Conservation (phyloP, 2,329 filamentous ascomycete species). For the Eurotiales sp. region DNA sequence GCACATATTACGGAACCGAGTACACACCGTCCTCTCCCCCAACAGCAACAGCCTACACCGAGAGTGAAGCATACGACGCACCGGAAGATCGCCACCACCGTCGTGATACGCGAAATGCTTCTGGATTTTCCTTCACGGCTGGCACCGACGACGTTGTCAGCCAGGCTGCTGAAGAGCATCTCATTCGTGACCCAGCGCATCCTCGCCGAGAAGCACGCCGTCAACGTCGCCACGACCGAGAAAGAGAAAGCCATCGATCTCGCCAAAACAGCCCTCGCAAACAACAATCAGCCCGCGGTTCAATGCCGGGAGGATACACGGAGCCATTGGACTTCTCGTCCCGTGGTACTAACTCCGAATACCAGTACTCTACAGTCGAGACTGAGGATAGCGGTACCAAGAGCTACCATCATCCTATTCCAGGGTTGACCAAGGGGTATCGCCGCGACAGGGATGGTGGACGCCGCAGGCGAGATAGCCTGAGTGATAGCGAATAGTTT, state of each 20-base stretch:
- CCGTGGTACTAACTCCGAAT: slow-evolving; percentile 33
- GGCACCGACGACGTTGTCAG: slow-evolving; percentile 44
- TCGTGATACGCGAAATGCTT: slow-evolving; percentile 25
- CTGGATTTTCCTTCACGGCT: slow-evolving; percentile 48
- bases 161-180: slow-evolving; percentile 32
- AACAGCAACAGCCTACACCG: slow-evolving; percentile 46
- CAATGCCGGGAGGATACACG: slow-evolving; percentile 38
- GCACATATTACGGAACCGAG: slow-evolving; percentile 75
- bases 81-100: slow-evolving; percentile 18
- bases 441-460: slow-evolving; percentile 31
- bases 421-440: slow-evolving; percentile 48
- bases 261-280: slow-evolving; percentile 27
- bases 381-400: slow-evolving; percentile 45
- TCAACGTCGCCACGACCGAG: slow-evolving; percentile 11
- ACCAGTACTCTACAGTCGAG: slow-evolving; percentile 38
- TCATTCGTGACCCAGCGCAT: slow-evolving; percentile 25
- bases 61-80: slow-evolving; percentile 33
- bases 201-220: slow-evolving; percentile 27
- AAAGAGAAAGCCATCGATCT: slow-evolving; percentile 8
- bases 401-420: slow-evolving; percentile 56
- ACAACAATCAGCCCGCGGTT: slow-evolving; percentile 30
- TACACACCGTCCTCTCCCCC: slow-evolving; percentile 60
- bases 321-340: slow-evolving; percentile 44
- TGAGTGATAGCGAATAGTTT: slow-evolving; percentile 50
- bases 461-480: slow-evolving; percentile 48